Conservation (phyloP, 495 filamentous ascomycete species). For the Choiromyces venosus region DNA sequence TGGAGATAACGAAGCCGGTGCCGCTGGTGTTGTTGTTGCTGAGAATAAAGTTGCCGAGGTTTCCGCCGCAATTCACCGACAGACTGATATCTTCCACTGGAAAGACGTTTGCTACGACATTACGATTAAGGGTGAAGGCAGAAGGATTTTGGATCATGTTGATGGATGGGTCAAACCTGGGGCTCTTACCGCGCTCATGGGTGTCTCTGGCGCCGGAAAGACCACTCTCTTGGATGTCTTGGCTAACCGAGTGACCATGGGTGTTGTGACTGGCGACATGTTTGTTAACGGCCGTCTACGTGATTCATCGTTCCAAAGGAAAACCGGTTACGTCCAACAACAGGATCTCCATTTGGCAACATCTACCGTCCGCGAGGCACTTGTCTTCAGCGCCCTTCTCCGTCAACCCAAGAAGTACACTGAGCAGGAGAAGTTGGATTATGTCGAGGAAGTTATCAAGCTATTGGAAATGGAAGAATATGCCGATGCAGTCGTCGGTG, state of each 20-base stretch:
- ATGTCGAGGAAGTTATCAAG: conserved; percentile 87
- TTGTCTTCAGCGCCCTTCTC: conserved; percentile 75
- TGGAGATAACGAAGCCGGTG: conserved; percentile 55
- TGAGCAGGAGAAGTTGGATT: conserved; percentile 69
- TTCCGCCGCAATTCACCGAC: conserved; percentile 51
- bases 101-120: conserved; percentile 80
- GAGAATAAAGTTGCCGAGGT: conserved; percentile 48
- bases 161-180: conserved; percentile 91
- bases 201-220: conserved; percentile 67
- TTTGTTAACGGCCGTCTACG: conserved; percentile 70
- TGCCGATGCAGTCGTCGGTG: conserved; percentile 80
- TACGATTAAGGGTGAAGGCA: conserved; percentile 69
- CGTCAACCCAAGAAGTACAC: conserved; percentile 70
- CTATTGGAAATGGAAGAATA: conserved; percentile 84
- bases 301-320: conserved; percentile 80
- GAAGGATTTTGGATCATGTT: conserved; percentile 75
- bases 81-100: conserved; percentile 80
- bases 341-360: conserved; percentile 88
- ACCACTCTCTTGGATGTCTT: conserved; percentile 67
- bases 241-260: conserved; percentile 76
- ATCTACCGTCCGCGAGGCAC: conserved; percentile 77
- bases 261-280: conserved; percentile 80
- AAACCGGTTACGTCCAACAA: conserved; percentile 93
- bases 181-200: conserved; percentile 84
- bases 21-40: conserved; percentile 47